These are phyloP conservation scores for Pichia deserticola DNA, from an alignment of 805 yeast species.

Conservation along the genomic window DNA sequence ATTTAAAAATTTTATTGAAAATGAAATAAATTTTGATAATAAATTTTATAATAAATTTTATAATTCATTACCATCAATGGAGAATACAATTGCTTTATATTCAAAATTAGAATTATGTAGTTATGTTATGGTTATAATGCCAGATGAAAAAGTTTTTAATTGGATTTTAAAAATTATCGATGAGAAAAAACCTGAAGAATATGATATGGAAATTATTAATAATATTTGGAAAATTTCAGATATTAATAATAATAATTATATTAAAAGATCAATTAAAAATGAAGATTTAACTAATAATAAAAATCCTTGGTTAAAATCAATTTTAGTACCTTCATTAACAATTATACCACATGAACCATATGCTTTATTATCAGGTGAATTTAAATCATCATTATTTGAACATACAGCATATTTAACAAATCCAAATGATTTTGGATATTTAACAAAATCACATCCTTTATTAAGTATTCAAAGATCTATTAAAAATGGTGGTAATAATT, in stretches of 20 bases:
- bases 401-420: slow-evolving; percentile 38
- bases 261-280: not conserved
- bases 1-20: slow-evolving; percentile 12
- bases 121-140: slow-evolving; percentile 56
- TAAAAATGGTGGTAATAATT: not conserved
- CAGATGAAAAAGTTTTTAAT: slow-evolving; percentile 26
- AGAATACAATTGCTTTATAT: not conserved
- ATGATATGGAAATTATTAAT: slow-evolving; percentile 49
- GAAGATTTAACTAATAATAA: slow-evolving; percentile 4
- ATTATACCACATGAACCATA: slow-evolving; percentile 46
- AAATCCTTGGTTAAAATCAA: not conserved
- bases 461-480: slow-evolving; percentile 10
- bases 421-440: slow-evolving; percentile 33
- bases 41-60: slow-evolving; percentile 22
- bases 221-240: slow-evolving; percentile 25
- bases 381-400: slow-evolving; percentile 23
- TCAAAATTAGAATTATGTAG: slow-evolving; percentile 27
- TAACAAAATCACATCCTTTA: slow-evolving; percentile 7
- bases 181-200: slow-evolving; percentile 30
- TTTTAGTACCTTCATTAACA: slow-evolving; percentile 22
- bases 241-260: slow-evolving; percentile 12
- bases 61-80: slow-evolving; percentile 32
- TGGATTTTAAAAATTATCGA: slow-evolving; percentile 19
- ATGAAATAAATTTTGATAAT: slow-evolving; percentile 6
- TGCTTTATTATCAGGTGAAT: slow-evolving; percentile 46